Percentiles rank a stretch among this genome's conserved stretches.
These are phyloP conservation scores for Mimosa pudica DNA, from an alignment of 306 rosid genomes.

Conservation along the genomic window DNA sequence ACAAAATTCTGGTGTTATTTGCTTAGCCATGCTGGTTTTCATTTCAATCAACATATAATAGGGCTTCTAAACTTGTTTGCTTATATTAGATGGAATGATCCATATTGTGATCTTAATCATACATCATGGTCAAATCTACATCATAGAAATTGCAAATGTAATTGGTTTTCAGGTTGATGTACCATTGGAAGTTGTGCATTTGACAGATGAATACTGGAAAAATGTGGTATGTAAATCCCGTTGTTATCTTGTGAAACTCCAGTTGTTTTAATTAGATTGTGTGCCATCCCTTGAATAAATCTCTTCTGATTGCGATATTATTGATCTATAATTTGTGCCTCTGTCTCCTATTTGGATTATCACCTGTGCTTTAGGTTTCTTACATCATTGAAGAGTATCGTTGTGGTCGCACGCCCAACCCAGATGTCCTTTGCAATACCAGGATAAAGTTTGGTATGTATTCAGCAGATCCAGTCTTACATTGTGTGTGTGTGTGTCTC, in stretches of 20 bases:
- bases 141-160: constrained; percentile 24
- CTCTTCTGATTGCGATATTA: constrained; percentile 14
- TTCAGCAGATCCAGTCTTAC: constrained; percentile 11
- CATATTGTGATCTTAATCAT: not conserved
- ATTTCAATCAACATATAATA: not conserved
- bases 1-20: not conserved
- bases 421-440: constrained; percentile 93
- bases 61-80: not conserved
- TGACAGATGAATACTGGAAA: constrained; percentile 94
- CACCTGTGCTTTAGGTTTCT: constrained; percentile 62
- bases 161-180: constrained; percentile 62
- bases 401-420: constrained; percentile 93
- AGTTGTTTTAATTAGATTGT: not conserved
- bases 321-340: not conserved
- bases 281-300: not conserved
- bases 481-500: not conserved
- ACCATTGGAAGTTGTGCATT: constrained; percentile 88
- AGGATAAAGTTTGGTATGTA: constrained; percentile 82
- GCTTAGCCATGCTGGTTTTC: not conserved
- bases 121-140: not conserved
- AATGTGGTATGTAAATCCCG: constrained; percentile 61
- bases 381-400: constrained; percentile 85
- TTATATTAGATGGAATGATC: not conserved
- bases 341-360: constrained; percentile 20
- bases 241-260: not conserved